Conservation (phyloP, 1,284 basidiomycete species). For the Malassezia restricta region DNA sequence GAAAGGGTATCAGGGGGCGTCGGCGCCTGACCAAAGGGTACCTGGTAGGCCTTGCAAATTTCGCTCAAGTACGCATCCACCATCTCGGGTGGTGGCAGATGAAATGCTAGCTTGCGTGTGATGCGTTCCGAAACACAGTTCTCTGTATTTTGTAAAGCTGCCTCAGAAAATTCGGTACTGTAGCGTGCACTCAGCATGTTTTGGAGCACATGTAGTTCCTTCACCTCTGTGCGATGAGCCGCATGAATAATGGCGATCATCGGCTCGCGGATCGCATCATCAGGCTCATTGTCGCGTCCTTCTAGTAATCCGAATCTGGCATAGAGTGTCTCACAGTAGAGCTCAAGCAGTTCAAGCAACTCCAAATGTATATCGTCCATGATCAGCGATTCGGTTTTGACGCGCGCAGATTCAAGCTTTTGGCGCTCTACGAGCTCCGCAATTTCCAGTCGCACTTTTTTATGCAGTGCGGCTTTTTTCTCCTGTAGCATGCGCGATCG, state of each 20-base stretch:
- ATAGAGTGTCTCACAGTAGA: conserved; percentile 82
- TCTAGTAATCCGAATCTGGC: conserved; percentile 85
- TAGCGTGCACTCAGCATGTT: conserved; percentile 91
- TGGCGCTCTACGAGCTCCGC: conserved; percentile 64
- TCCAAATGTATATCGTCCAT: conserved; percentile 60
- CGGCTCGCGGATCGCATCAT: conserved; percentile 64
- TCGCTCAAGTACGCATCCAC: conserved; percentile 54
- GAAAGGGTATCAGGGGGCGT: too few relatives aligned
- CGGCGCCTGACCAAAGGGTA: not conserved
- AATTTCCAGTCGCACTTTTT: conserved; percentile 65
- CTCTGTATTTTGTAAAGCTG: conserved; percentile 69
- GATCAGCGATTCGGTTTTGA: conserved; percentile 71
- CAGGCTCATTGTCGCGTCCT: conserved; percentile 64
- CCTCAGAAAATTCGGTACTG: conserved; percentile 66
- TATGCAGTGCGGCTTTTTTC: conserved; percentile 82
- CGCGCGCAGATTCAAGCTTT: conserved; percentile 67
- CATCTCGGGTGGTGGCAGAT: conserved; percentile 60
- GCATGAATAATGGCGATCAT: conserved; percentile 71
- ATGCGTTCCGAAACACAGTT: conserved; percentile 68
- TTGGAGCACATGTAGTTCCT: conserved; percentile 77
- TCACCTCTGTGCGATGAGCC: conserved; percentile 60
- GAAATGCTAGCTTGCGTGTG: conserved; percentile 58
- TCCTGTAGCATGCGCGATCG: conserved; percentile 76
- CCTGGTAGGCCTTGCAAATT: conserved; percentile 35
- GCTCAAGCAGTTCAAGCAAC: conserved; percentile 69